phyloP scores from a whole-genome alignment of 768 basidiomycete genomes.

The Nidularia pulvinata region DNA sequence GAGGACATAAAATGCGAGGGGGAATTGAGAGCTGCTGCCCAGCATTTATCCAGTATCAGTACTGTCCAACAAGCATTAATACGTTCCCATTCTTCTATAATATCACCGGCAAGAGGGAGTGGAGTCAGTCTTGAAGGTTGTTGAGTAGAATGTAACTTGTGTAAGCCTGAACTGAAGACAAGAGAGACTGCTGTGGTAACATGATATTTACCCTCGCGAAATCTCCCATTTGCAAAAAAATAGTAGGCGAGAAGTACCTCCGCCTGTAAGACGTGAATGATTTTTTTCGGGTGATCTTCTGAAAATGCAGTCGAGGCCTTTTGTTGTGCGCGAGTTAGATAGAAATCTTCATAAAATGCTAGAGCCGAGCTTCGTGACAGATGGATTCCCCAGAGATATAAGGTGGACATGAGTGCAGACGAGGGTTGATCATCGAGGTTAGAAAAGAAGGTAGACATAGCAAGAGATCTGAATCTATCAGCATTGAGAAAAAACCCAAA shows the following conservation, averaged over 20 bases:
- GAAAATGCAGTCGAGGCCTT: conserved; percentile 34
- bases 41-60: conserved; percentile 29
- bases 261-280: conserved; percentile 50
- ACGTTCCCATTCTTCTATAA: conserved; percentile 32
- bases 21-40: conserved; percentile 41
- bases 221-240: conserved; percentile 49
- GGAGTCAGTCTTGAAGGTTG: conserved; percentile 27
- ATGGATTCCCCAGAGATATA: conserved; percentile 36
- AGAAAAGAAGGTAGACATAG: conserved; percentile 25
- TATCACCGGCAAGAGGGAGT: conserved; percentile 15
- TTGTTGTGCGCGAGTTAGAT: conserved; percentile 42
- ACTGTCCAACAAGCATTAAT: conserved; percentile 35
- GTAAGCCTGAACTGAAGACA: conserved; percentile 30
- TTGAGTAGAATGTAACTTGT: conserved; percentile 22
- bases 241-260: conserved; percentile 57
- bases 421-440: conserved; percentile 20
- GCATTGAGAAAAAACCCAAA: conserved; percentile 57
- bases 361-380: conserved; percentile 24
- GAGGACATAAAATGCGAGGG: conserved; percentile 17
- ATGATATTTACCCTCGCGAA: conserved; percentile 44
- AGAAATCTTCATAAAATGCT: conserved; percentile 21
- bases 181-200: conserved; percentile 32
- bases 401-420: conserved; percentile 32
- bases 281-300: conserved; percentile 32
- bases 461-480: conserved; percentile 33